Evolutionary conservation across 2,329 filamentous ascomycete genomes (phyloP).

Genomic region (Pestalotiopsis sp.): DNA sequence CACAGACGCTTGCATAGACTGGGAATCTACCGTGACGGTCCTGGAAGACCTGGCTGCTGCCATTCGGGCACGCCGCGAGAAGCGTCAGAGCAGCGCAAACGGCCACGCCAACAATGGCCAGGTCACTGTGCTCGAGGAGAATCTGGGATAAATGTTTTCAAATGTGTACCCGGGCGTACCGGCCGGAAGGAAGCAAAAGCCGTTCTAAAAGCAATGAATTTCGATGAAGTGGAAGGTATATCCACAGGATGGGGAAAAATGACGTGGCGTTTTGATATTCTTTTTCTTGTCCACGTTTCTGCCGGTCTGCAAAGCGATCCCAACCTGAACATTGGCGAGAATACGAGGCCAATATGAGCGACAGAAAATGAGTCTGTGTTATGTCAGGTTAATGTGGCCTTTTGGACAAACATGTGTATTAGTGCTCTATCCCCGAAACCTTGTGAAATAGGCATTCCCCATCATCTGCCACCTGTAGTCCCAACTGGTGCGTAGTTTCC

Average conservation of each 20-base stretch:
- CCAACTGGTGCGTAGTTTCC: conserved; percentile 15
- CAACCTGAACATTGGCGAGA: too few species aligned
- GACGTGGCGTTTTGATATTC: not conserved
- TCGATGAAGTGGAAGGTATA: not conserved
- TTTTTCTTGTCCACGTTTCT: not conserved
- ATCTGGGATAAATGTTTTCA: conserved; percentile 23
- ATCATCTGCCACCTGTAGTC: not conserved
- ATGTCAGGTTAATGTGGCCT: too few species aligned
- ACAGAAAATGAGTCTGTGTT: too few species aligned
- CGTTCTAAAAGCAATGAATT: conserved; percentile 2
- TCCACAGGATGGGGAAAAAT: not conserved
- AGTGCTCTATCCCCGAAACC: not conserved
- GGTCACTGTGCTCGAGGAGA: conserved; percentile 54
- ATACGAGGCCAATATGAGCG: too few species aligned
- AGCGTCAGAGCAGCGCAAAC: conserved; percentile 24
- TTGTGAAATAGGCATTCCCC: not conserved
- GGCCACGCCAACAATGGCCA: conserved; percentile 34
- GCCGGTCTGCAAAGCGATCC: too few species aligned
- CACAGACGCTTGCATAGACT: conserved; percentile 94
- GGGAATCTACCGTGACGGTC: conserved; percentile 81
- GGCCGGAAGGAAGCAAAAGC: not conserved
- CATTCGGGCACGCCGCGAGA: conserved; percentile 72
- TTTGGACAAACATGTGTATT: too few species aligned
- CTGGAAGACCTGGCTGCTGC: conserved; percentile 86
- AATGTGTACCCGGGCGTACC: not conserved